phyloP scores from a whole-genome alignment of 2,329 filamentous ascomycete genomes.

The Waltergamsia citrina region DNA sequence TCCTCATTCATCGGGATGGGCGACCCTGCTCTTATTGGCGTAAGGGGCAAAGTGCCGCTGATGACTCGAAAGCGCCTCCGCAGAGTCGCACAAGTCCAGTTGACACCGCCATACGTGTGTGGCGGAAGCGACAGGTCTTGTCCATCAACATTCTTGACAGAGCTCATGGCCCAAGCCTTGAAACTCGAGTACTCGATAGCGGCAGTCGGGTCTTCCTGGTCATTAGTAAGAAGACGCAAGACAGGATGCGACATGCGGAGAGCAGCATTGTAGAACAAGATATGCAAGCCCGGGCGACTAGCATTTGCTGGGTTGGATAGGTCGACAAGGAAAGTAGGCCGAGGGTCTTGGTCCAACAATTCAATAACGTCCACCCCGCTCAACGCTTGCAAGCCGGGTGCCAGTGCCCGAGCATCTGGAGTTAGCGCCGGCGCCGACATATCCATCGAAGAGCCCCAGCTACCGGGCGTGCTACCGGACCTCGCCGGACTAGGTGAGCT shows the following conservation, averaged over 20 bases:
- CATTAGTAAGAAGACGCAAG: constrained; percentile 45
- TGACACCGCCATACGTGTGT: constrained; percentile 52
- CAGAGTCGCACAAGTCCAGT: constrained; percentile 64
- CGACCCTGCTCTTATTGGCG: constrained; percentile 24
- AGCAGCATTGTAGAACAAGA: constrained; percentile 61
- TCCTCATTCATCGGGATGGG: constrained; percentile 27
- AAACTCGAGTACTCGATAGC: constrained; percentile 50
- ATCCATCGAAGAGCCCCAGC: constrained; percentile 43
- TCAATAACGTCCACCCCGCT: constrained; percentile 60
- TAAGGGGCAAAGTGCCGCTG: constrained; percentile 38
- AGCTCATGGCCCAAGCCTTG: constrained; percentile 58
- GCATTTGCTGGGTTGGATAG: constrained; percentile 48
- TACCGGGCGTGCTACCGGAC: constrained; percentile 41
- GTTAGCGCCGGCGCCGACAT: constrained; percentile 39
- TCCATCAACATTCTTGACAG: constrained; percentile 40
- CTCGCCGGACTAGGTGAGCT: constrained; percentile 34
- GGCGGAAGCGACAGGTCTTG: constrained; percentile 43
- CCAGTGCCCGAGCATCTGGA: constrained; percentile 37
- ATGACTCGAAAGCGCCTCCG: constrained; percentile 60
- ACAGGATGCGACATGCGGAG: constrained; percentile 48
- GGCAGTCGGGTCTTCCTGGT: constrained; percentile 29
- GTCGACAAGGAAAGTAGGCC: constrained; percentile 70
- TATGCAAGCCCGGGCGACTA: constrained; percentile 41
- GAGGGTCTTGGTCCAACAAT: constrained; percentile 65
- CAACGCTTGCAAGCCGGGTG: constrained; percentile 44